Evolutionary conservation across 495 filamentous ascomycete genomes (phyloP).

Genomic region (Lepraria neglecta): DNA sequence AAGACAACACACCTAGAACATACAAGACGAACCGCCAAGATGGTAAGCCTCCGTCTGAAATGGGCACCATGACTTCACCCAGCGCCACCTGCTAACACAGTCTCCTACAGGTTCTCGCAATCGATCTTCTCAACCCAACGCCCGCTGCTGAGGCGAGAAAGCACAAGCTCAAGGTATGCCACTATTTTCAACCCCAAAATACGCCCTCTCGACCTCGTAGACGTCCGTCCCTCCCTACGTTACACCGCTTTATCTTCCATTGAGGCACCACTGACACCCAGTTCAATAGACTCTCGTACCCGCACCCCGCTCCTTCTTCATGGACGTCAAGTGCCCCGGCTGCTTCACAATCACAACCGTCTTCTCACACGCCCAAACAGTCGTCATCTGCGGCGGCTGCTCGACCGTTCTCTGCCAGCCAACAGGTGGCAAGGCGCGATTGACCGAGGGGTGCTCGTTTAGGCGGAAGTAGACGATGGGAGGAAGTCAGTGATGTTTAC

Average conservation of each 20-base stretch:
- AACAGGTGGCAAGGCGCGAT: constrained; percentile 92
- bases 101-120: constrained; percentile 79
- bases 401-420: constrained; percentile 96
- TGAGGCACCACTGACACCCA: not conserved
- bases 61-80: not conserved
- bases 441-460: constrained; percentile 99
- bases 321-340: constrained; percentile 99
- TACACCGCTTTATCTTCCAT: too few relatives aligned
- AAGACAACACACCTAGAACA: not conserved
- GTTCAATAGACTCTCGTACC: constrained; percentile 78
- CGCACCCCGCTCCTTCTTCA: constrained; percentile 96
- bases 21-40: not conserved
- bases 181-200: too few relatives aligned
- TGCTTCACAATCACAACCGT: constrained; percentile 99
- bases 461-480: constrained; percentile 80
- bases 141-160: constrained; percentile 93
- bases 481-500: constrained; percentile 21
- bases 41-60: not conserved
- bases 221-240: not conserved
- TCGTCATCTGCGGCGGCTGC: constrained; percentile 98
- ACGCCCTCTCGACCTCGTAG: not conserved
- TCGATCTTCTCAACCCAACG: constrained; percentile 98
- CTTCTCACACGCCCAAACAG: constrained; percentile 99
- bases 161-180: constrained; percentile 97
- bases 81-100: constrained; percentile 7